A percentile compares a stretch with the other conserved stretches of the same genome.
Evolutionary conservation across 2,329 filamentous ascomycete species (phyloP).

Genomic region (Zasmidium citrigriseum): DNA sequence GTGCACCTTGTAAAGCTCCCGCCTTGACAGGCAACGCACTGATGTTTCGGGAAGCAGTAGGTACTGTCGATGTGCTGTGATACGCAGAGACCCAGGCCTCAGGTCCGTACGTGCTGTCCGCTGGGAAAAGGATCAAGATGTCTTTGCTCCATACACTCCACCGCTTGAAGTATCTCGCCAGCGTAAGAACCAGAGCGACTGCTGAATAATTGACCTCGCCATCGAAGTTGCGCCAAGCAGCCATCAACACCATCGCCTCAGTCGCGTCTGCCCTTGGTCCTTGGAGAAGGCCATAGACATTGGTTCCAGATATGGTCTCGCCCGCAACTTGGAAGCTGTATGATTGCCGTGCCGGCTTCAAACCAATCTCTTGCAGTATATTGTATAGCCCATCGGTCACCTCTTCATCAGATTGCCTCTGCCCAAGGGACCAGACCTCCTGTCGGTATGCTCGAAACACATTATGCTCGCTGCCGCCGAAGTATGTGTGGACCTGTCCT

Average conservation of each 20-base stretch:
- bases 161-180: constrained; percentile 92
- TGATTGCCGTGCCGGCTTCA: constrained; percentile 85
- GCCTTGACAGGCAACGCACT: constrained; percentile 83
- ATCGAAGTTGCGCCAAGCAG: constrained; percentile 82
- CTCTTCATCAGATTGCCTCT: constrained; percentile 41
- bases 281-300: constrained; percentile 90
- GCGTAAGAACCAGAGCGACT: constrained; percentile 78
- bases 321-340: constrained; percentile 84
- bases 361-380: constrained; percentile 74
- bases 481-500: constrained; percentile 97
- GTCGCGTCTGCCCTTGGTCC: constrained; percentile 94
- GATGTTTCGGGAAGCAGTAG: constrained; percentile 53
- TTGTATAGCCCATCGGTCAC: constrained; percentile 60
- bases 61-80: constrained; percentile 79
- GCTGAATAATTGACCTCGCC: constrained; percentile 81
- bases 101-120: constrained; percentile 84
- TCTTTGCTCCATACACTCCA: constrained; percentile 99
- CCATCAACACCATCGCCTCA: constrained; percentile 91
- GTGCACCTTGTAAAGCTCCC: constrained; percentile 85
- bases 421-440: constrained; percentile 69
- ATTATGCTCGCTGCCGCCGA: constrained; percentile 93
- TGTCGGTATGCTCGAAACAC: constrained; percentile 87
- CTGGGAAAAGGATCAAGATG: constrained; percentile 86
- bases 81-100: constrained; percentile 99
- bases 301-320: constrained; percentile 74